Base-by-base conservation (phyloP, 495 filamentous ascomycete genomes). In the Hyaloscypha bicolor region DNA sequence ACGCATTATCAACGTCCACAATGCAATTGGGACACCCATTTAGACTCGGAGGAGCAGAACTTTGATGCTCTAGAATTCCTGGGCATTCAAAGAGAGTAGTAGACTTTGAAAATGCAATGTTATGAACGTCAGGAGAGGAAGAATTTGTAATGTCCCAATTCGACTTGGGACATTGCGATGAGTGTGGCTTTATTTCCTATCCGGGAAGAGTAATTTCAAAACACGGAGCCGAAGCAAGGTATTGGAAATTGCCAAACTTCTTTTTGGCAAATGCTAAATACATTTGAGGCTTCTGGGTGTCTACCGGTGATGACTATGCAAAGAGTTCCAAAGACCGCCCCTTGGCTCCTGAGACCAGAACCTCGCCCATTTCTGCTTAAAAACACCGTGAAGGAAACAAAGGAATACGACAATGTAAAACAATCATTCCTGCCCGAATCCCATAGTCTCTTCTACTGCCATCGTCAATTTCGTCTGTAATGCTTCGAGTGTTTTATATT, bases 391-490 rank as follows among this genome's bases (percentile, higher is more conserved):
- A 62, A 66, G 58, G 19, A 69, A 58, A 29, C 45, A 67, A 60
- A 63, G 25, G 37, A 52, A 66, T 60, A 59, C 22, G 39, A 5
- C 30, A 33, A 45, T 42, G 25, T 53, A 62, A 64, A 29, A 31
- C 31, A 72, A 68, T 73, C 88, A 99, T 82, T 99, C 95, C 80
- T 99, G 96, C 60, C 95, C 95, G 77, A 99, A 99, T 66, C 95
- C 95, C 83, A 99, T 91, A 11, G 95, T 99, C 82, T 99, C 95
- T 81, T 99, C 95, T 64, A 99, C 95, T 6, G 95, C 95, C 74
- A 95, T 94, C 32, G 93, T 94, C 75, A 99, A 79, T 80, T 98
- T 99, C 72, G 87, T 81, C 74, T 94, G 87, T 68, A 99, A 82
- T 70, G 86, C 85, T 33, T 97, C 93, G 71, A 93, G 85, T 9